Conservation (phyloP, 768 basidiomycete species). For the Phlebiopsis flavidoalba region DNA sequence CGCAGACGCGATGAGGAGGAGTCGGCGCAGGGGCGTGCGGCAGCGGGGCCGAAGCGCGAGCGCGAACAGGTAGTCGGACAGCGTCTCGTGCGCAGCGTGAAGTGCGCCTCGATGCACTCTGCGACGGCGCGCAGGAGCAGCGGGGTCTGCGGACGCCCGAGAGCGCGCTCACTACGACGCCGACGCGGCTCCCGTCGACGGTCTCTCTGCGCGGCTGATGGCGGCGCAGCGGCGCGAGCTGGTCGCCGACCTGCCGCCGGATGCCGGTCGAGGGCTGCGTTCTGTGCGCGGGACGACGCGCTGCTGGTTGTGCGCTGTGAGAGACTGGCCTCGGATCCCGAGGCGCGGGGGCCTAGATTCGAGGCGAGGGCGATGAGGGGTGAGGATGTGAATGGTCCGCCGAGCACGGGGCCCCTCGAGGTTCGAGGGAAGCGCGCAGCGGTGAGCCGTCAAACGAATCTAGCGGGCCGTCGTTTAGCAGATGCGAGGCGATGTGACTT, state of each 20-base stretch:
- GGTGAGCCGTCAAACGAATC: neutral
- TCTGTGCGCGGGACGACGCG: neutral
- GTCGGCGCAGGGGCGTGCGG: constrained; percentile 22
- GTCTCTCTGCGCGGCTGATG: constrained; percentile 37
- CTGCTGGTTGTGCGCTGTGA: neutral
- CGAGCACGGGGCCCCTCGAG: too few relatives aligned
- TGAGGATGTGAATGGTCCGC: neutral
- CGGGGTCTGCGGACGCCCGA: constrained; percentile 53
- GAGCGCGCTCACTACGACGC: constrained; percentile 47
- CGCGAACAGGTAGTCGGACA: constrained; percentile 50
- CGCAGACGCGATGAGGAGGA: constrained; percentile 57
- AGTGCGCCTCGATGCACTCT: constrained; percentile 10
- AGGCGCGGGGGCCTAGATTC: neutral
- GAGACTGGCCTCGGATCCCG: neutral
- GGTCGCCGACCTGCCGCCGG: constrained; percentile 58
- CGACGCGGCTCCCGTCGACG: constrained; percentile 50
- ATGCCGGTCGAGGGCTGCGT: constrained; percentile 7
- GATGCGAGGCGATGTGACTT: neutral
- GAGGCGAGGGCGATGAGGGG: neutral
- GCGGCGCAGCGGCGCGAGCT: constrained; percentile 54
- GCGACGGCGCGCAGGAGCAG: constrained; percentile 55
- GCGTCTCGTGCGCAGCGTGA: constrained; percentile 5
- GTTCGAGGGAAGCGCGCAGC: too few relatives aligned
- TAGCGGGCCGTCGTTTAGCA: neutral
- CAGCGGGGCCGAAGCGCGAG: constrained; percentile 41